phyloP scores from a whole-genome alignment of 768 basidiomycete species.

The Podaxis rugospora region DNA sequence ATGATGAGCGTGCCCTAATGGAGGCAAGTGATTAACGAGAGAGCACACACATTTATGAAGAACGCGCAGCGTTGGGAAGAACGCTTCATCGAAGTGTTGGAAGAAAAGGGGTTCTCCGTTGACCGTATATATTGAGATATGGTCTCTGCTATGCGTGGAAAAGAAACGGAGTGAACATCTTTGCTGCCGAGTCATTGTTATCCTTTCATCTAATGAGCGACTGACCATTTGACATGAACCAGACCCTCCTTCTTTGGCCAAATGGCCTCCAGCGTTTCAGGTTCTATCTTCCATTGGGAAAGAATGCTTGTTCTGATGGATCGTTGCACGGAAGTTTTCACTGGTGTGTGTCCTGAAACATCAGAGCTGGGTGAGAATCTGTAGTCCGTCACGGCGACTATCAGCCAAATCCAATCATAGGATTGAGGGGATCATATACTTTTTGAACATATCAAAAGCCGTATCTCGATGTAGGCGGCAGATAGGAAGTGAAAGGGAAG shows the following conservation, averaged over 20 bases:
- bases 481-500: conserved; percentile 6
- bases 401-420: conserved; percentile 9
- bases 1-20: conserved; percentile 3
- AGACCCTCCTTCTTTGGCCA: conserved; percentile 99
- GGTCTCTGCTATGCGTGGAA: conserved; percentile 73
- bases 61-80: conserved; percentile 83
- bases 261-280: conserved; percentile 80
- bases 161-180: conserved; percentile 14
- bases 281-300: conserved; percentile 78
- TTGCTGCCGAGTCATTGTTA: conserved; percentile 9
- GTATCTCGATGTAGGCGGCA: conserved; percentile 4
- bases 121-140: conserved; percentile 89
- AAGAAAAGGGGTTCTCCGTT: conserved; percentile 87
- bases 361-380: conserved; percentile 77
- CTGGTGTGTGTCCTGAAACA: conserved; percentile 82
- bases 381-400: conserved; percentile 10
- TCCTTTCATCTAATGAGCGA: conserved; percentile 16
- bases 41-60: conserved; percentile 83
- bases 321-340: conserved; percentile 93
- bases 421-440: conserved; percentile 36
- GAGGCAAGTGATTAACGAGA: neutral
- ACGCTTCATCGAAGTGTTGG: conserved; percentile 94
- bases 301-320: conserved; percentile 77
- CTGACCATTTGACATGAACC: conserved; percentile 91
- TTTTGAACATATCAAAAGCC: conserved; percentile 61